Evolutionary conservation across 2,329 filamentous ascomycete genomes (phyloP).

Genomic region (Lecanicillium sp.): DNA sequence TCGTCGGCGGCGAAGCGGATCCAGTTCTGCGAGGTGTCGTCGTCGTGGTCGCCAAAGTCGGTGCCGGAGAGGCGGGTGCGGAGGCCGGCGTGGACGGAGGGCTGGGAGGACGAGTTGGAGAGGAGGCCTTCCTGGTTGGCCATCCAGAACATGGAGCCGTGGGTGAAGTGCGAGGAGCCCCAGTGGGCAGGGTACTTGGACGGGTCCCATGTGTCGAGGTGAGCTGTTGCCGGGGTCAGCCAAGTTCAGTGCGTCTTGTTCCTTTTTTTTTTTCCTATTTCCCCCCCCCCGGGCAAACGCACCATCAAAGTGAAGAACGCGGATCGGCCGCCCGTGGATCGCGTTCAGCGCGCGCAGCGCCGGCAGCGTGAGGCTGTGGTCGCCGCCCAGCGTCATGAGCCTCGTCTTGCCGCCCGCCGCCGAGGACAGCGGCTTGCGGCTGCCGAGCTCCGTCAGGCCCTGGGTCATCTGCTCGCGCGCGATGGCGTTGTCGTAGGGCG

Average conservation of each 20-base stretch:
- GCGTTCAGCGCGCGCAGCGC: slow-evolving; percentile 60
- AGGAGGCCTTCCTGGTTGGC: slow-evolving; percentile 76
- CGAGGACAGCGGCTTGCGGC: slow-evolving; percentile 31
- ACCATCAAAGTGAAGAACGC: slow-evolving; percentile 68
- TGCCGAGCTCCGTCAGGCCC: slow-evolving; percentile 65
- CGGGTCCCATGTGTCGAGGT: slow-evolving; percentile 83
- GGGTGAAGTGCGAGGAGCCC: slow-evolving; percentile 62
- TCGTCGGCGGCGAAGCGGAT: slow-evolving; percentile 71
- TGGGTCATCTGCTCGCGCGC: slow-evolving; percentile 79
- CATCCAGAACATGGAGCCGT: slow-evolving; percentile 89
- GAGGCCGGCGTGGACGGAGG: slow-evolving; percentile 74
- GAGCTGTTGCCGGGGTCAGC: slow-evolving; percentile 30
- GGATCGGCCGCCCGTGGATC: slow-evolving; percentile 55
- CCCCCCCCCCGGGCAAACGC: slow-evolving; percentile 11
- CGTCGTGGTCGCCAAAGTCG: slow-evolving; percentile 60
- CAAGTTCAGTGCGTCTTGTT: too few species aligned
- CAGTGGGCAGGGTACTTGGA: slow-evolving; percentile 74
- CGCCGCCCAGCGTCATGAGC: slow-evolving; percentile 65
- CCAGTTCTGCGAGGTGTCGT: slow-evolving; percentile 68
- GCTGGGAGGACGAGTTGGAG: slow-evolving; percentile 53
- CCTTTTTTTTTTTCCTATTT: too few species aligned
- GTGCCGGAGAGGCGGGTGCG: slow-evolving; percentile 65
- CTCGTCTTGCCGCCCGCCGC: slow-evolving; percentile 38
- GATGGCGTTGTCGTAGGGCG: slow-evolving; percentile 78
- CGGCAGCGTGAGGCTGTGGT: slow-evolving; percentile 65